A percentile compares a stretch with the other conserved stretches of the same genome.
Conservation (phyloP, 768 basidiomycete species). For the Leucosporidium yakuticum region DNA sequence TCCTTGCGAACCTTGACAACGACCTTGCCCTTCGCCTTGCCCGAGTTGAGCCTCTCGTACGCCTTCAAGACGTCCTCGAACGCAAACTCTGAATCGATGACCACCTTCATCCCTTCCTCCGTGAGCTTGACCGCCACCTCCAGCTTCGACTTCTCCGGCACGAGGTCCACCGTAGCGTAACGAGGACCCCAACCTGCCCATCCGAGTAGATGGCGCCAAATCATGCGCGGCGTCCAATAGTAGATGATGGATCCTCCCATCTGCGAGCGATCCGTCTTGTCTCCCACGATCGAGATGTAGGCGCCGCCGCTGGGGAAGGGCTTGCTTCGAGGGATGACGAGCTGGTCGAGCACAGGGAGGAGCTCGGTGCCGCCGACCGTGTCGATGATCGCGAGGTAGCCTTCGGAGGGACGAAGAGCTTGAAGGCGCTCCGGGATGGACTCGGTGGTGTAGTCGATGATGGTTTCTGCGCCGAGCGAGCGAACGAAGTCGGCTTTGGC, state of each 20-base stretch:
- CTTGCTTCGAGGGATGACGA: slow-evolving; percentile 13
- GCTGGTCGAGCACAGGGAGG: not conserved
- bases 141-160: slow-evolving; percentile 2
- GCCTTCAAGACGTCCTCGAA: slow-evolving; percentile 27
- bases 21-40: slow-evolving; percentile 32
- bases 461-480: slow-evolving; percentile 22
- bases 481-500: slow-evolving; percentile 24
- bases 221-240: slow-evolving; percentile 3
- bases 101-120: not conserved
- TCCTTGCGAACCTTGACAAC: slow-evolving; percentile 20
- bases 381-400: slow-evolving; percentile 29
- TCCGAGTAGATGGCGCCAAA: slow-evolving; percentile 12
- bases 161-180: slow-evolving; percentile 27
- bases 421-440: slow-evolving; percentile 9
- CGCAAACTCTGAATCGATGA: slow-evolving; percentile 23
- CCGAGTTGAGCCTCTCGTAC: slow-evolving; percentile 27
- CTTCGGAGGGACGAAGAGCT: slow-evolving; percentile 10
- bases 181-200: slow-evolving; percentile 8
- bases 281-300: slow-evolving; percentile 34
- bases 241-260: slow-evolving; percentile 26
- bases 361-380: slow-evolving; percentile 32
- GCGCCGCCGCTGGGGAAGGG: not conserved
- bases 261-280: slow-evolving; percentile 22
- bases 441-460: slow-evolving; percentile 28
- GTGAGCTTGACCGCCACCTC: slow-evolving; percentile 6